phyloP scores from a whole-genome alignment of 129 eudicot genomes.

The Artemisia tridentata region DNA sequence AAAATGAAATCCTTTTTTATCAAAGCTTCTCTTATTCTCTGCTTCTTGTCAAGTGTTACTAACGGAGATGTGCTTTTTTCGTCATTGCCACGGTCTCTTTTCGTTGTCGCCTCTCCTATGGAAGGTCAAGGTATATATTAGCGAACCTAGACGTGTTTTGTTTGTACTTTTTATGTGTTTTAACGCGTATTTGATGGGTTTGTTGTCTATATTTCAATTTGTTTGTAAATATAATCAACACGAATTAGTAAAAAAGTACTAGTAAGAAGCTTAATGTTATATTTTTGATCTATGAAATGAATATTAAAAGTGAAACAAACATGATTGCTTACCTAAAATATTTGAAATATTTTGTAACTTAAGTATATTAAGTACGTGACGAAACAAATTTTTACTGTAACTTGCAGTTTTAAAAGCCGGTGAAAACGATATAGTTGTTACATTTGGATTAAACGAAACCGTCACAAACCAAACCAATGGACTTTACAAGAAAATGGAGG shows the following conservation, averaged over 20 bases:
- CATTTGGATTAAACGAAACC: slow-evolving; percentile 30
- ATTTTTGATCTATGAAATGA: too few relatives aligned
- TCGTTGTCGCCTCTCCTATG: slow-evolving; percentile 19
- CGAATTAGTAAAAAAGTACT: too few relatives aligned
- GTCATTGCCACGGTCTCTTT: slow-evolving; percentile 29
- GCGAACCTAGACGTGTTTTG: not conserved
- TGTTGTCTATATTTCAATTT: not conserved
- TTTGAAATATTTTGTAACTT: not conserved
- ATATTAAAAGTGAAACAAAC: too few relatives aligned
- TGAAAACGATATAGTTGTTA: slow-evolving; percentile 29
- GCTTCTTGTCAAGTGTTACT: slow-evolving; percentile 23
- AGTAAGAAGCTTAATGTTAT: too few relatives aligned
- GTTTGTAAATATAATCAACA: not conserved
- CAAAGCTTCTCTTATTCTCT: slow-evolving; percentile 16
- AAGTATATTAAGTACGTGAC: not conserved
- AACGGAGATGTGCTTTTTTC: slow-evolving; percentile 34
- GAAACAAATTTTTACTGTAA: not conserved
- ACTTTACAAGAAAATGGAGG: slow-evolving; percentile 29
- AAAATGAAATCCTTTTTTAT: slow-evolving; percentile 25
- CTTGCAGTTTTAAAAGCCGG: slow-evolving; percentile 42
- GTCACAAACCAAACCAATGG: slow-evolving; percentile 20
- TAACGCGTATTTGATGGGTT: not conserved
- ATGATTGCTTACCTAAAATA: too few relatives aligned
- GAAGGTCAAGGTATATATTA: slow-evolving; percentile 37
- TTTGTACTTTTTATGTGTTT: not conserved